phyloP scores from a whole-genome alignment of 495 filamentous ascomycete genomes.

The Cercophora scortea region DNA sequence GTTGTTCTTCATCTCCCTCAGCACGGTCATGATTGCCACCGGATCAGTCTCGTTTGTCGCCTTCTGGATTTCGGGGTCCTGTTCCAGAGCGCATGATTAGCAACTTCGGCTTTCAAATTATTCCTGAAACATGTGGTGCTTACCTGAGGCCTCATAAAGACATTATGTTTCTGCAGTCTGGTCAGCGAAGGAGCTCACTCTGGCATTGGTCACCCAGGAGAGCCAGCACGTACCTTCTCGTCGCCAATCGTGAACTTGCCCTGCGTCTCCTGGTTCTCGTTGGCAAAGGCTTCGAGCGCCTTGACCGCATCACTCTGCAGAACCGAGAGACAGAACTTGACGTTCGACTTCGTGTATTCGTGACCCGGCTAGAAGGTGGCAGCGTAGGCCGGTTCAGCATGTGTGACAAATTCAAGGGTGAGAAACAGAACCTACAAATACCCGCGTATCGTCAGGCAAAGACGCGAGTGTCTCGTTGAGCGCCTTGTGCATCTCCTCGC shows the following conservation, averaged over 20 bases:
- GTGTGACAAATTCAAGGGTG: background rate
- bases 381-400: background rate
- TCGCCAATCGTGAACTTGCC: slow-evolving; percentile 96
- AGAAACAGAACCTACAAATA: slow-evolving; percentile 59
- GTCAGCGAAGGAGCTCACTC: background rate
- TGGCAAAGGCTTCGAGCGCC: slow-evolving; percentile 68
- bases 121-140: slow-evolving; percentile 19
- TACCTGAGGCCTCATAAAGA: slow-evolving; percentile 89
- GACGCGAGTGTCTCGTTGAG: slow-evolving; percentile 76
- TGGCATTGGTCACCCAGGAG: background rate
- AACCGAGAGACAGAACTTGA: slow-evolving; percentile 74
- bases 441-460: slow-evolving; percentile 85
- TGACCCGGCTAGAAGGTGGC: slow-evolving; percentile 63
- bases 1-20: slow-evolving; percentile 91
- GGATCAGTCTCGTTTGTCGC: slow-evolving; percentile 75
- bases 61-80: slow-evolving; percentile 82
- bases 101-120: too few species aligned
- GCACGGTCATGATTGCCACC: slow-evolving; percentile 74
- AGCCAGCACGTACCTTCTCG: slow-evolving; percentile 64
- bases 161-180: slow-evolving; percentile 70
- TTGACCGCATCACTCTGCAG: slow-evolving; percentile 65
- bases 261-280: slow-evolving; percentile 77
- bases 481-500: slow-evolving; percentile 81
- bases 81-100: background rate
- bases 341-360: slow-evolving; percentile 93